Evolutionary conservation across 2,329 filamentous ascomycete genomes (phyloP).

Genomic region (Herpomyces periplanetae): DNA sequence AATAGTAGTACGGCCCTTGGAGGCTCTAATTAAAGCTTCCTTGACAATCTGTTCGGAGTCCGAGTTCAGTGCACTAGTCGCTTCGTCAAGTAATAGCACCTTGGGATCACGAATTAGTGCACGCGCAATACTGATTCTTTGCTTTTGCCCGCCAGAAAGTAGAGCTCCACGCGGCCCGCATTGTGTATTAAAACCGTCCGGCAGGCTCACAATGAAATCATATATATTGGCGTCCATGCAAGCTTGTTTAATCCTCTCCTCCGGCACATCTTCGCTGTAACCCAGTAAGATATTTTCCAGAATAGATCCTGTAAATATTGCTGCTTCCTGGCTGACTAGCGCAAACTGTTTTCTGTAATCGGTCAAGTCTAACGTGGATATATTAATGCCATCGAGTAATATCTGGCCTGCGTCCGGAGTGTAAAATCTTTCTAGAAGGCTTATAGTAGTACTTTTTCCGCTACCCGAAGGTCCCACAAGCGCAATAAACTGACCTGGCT

Average conservation of each 20-base stretch:
- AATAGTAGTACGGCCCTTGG: slow-evolving; percentile 55
- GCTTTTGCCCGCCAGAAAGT: slow-evolving; percentile 65
- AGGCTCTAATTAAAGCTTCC: slow-evolving; percentile 36
- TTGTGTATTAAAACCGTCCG: slow-evolving; percentile 47
- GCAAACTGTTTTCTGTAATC: slow-evolving; percentile 50
- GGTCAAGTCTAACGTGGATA: slow-evolving; percentile 40
- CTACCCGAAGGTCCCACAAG: slow-evolving; percentile 79
- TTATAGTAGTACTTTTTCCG: slow-evolving; percentile 75
- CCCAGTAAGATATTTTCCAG: slow-evolving; percentile 57
- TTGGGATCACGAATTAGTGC: slow-evolving; percentile 67
- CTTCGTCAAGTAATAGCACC: slow-evolving; percentile 46
- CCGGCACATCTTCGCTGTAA: slow-evolving; percentile 20
- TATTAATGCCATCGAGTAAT: slow-evolving; percentile 43
- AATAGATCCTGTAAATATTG: slow-evolving; percentile 68
- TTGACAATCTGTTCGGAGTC: slow-evolving; percentile 42
- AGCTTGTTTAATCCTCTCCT: slow-evolving; percentile 22
- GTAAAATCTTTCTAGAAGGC: slow-evolving; percentile 71
- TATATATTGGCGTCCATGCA: slow-evolving; percentile 27
- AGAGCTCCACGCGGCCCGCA: slow-evolving; percentile 59
- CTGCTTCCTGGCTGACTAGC: slow-evolving; percentile 74
- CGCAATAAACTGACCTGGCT: slow-evolving; percentile 45
- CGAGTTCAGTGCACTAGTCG: slow-evolving; percentile 36
- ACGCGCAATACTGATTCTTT: slow-evolving; percentile 67
- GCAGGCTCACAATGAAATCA: slow-evolving; percentile 42
- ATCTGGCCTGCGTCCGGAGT: slow-evolving; percentile 45